A percentile compares a stretch with the other conserved stretches of the same genome.
These are phyloP conservation scores for Eucalyptus regnans DNA, from an alignment of 345 rosid genomes.

Conservation along the genomic window DNA sequence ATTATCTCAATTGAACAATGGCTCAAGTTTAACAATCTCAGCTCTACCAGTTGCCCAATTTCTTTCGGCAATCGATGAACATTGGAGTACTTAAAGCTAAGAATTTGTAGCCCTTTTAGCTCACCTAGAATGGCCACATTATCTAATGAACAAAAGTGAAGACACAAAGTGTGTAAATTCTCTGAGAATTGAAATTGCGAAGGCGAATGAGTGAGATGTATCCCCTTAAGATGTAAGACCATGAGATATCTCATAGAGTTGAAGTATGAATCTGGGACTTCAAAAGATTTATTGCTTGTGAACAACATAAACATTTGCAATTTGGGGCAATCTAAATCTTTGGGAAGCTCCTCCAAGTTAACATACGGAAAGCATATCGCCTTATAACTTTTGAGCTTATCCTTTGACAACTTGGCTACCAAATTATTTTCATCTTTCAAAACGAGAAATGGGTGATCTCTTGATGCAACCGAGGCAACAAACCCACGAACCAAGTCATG, in stretches of 20 bases:
- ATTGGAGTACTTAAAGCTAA: fast-evolving
- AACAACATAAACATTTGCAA: too few relatives aligned
- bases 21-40: background rate
- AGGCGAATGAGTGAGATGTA: too few relatives aligned
- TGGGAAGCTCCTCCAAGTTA: too few relatives aligned
- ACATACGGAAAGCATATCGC: fast-evolving
- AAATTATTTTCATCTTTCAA: too few relatives aligned
- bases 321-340: too few relatives aligned
- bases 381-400: too few relatives aligned
- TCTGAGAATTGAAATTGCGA: fast-evolving
- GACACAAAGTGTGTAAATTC: background rate
- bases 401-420: too few relatives aligned
- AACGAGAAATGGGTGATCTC: too few relatives aligned
- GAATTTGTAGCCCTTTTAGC: background rate
- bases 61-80: background rate
- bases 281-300: fast-evolving
- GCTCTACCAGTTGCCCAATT: background rate
- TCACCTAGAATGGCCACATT: background rate
- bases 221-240: fast-evolving
- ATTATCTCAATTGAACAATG: background rate
- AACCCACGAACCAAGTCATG: too few relatives aligned
- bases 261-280: too few relatives aligned
- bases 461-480: too few relatives aligned
- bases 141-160: fast-evolving
- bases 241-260: too few relatives aligned